Base-by-base conservation (phyloP, 2,329 filamentous ascomycete genomes). In the Aspergillus amoenus region DNA sequence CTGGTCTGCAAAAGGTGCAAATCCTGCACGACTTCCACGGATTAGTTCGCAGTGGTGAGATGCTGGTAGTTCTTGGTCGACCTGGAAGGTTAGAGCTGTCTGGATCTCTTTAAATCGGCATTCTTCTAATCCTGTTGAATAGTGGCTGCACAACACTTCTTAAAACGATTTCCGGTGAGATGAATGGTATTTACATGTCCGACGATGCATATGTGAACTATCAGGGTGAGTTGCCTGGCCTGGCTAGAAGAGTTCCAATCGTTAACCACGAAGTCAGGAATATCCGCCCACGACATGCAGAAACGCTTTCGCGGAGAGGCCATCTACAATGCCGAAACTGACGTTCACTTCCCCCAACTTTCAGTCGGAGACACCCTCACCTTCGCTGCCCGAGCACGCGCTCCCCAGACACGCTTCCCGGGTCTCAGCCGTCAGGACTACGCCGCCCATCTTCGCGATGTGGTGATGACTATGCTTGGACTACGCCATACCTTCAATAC, bases 271-370 rank as follows among this genome's bases (percentile, higher is more conserved):
- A 48, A 5, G 18, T 18, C 24, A 42, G 76, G 74, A 59, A 70
- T 73, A 24, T 65, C 70, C 12, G 68, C 70, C 39, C 66, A 52
- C 4, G 43, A 55, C 22, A 61, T 50, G 88, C 85, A 89, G 75
- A 84, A 83, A 9, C 79, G 80, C n/a, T 92, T 93, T 76, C 87
- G 89, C 22, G 90, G 91, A 63, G 91, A 95, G 74, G 89, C 89
- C 60, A 93, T 94, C 71, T 94, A 94, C 76, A 92, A 89, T 0
- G 89, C 89, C 60, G 90, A 93, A 73, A 87, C 90, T 37, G 91
- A 95, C 69, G 87, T 90, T 4, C 90, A 93, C 74, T 93, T 93
- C 71, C 89, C 90, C 15, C 84, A 87, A 76, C 76, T 93, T 64
- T 87, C 84, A 1, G 90, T 93, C 37, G 89, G 89, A 50, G 88